phyloP scores from a whole-genome alignment of 192 early-diverging fungal genomes.

The Umbelopsis ramanniana region DNA sequence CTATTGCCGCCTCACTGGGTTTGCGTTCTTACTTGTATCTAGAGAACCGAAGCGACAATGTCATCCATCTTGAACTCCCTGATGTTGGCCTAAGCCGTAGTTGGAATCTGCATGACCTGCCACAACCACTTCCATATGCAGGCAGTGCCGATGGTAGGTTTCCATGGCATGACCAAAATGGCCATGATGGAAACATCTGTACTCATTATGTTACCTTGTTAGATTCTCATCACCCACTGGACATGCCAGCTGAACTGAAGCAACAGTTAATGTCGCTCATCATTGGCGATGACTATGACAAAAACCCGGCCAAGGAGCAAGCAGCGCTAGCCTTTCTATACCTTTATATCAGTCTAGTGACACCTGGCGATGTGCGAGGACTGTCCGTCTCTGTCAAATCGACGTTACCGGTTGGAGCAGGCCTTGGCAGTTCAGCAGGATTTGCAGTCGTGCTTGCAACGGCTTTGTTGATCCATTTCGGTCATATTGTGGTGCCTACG shows the following conservation, averaged over 20 bases:
- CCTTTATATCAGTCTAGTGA: slow-evolving; percentile 52
- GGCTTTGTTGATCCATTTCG: slow-evolving; percentile 67
- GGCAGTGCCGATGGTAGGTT: slow-evolving; percentile 22
- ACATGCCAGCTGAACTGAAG: slow-evolving; percentile 44
- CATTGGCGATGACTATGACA: slow-evolving; percentile 27
- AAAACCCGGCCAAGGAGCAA: slow-evolving; percentile 40
- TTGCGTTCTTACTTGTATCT: slow-evolving; percentile 76
- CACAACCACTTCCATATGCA: slow-evolving; percentile 26
- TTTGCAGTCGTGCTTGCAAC: slow-evolving; percentile 83
- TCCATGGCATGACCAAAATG: background rate
- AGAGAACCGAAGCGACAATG: slow-evolving; percentile 51
- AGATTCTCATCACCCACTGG: slow-evolving; percentile 40
- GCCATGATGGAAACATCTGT: background rate
- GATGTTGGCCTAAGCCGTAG: slow-evolving; percentile 60
- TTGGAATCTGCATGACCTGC: slow-evolving; percentile 41
- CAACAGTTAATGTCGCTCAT: slow-evolving; percentile 37
- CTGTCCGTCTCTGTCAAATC: slow-evolving; percentile 74
- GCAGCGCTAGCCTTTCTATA: slow-evolving; percentile 74
- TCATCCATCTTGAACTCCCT: slow-evolving; percentile 60
- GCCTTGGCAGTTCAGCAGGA: slow-evolving; percentile 95
- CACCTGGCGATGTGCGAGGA: slow-evolving; percentile 28
- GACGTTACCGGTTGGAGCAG: slow-evolving; percentile 87
- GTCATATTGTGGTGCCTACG: slow-evolving; percentile 35
- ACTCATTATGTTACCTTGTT: background rate
- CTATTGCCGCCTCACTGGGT: slow-evolving; percentile 80